These are phyloP conservation scores for Cytidiella melzeri DNA, from an alignment of 768 basidiomycete species.

Conservation along the genomic window DNA sequence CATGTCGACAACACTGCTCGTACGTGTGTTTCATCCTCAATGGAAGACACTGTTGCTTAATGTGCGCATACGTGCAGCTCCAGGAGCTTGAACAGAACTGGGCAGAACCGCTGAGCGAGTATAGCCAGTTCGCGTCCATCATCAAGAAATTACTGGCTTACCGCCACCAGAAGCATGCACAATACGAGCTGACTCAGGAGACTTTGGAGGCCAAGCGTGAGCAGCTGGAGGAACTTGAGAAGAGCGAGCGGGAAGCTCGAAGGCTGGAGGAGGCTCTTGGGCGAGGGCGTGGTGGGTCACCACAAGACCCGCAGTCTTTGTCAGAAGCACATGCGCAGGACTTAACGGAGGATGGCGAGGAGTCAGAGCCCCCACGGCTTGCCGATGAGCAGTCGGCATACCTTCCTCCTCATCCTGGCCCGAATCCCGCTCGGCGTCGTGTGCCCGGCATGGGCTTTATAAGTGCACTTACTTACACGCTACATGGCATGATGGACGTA, in stretches of 20 bases:
- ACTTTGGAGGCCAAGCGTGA: conserved; percentile 78
- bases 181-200: conserved; percentile 97
- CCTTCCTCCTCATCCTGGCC: conserved; percentile 76
- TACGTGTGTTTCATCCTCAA: conserved; percentile 32
- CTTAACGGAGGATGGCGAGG: conserved; percentile 18
- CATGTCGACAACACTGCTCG: conserved; percentile 85
- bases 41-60: too few species aligned
- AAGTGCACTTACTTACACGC: conserved; percentile 86
- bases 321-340: conserved; percentile 23
- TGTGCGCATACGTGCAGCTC: too few species aligned
- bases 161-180: conserved; percentile 96
- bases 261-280: conserved; percentile 81
- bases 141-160: conserved; percentile 93
- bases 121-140: conserved; percentile 88
- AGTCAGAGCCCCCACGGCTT: conserved; percentile 20
- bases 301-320: conserved; percentile 17
- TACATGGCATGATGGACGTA: conserved; percentile 98
- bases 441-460: conserved; percentile 81
- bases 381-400: conserved; percentile 40
- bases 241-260: conserved; percentile 85
- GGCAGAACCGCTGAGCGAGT: conserved; percentile 95
- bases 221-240: conserved; percentile 83
- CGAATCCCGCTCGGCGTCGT: conserved; percentile 55
- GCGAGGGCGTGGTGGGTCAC: conserved; percentile 17
- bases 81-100: conserved; percentile 93